Base-by-base conservation (phyloP, 441 rosid genomes). In the Dalechampia spathulata region DNA sequence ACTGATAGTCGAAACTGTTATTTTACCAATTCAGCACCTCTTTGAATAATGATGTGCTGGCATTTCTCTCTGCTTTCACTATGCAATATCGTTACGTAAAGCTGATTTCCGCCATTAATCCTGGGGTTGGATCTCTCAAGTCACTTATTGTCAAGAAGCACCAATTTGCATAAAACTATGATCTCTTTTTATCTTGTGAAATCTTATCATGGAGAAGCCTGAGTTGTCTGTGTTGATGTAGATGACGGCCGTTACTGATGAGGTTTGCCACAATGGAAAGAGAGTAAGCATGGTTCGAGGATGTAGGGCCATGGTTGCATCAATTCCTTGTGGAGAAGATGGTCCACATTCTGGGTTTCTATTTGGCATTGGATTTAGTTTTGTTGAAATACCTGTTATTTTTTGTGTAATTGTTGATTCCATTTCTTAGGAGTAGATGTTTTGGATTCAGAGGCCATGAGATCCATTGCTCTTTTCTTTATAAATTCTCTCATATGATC, bases 1-100 rank as follows among this genome's bases (percentile, higher is more conserved):
- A 23, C 13, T 61, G 49, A 49, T 16, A 41, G 49, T 62, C 45
- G 44, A 13, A 25, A 39, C 27, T 36, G 51, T 36, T 58, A 25
- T 42, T 50, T 12, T 23, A 20, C 38, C 45, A 41, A 25, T n/a
- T 27, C 34, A 9, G 1, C 51, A 1, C 36, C n/a, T 25, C 39
- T 22, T 37, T 11, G 8, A 7, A 2, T 2, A 14, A 39, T n/a
- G 19, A 17, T 14, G 42, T 39, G 19, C 12, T 39, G 6, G 6
- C 42, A 15, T 39, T 39, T 39, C 34, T 30, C 8, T 11, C 4
- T 39, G 1, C 17, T 11, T 15, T 39, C 2, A 39, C 7, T 39
- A 39, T n/a, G 42, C 42, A 39, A 0, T 14, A 39, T 39, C 17
- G 19, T 6, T 39, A 39, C 6, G 17, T 14, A 39, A 39, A 37